A percentile compares a stretch with the other conserved stretches of the same genome.
These are phyloP conservation scores for Leersia perrieri DNA, from an alignment of 176 grass and related monocot genomes.

Conservation along the genomic window DNA sequence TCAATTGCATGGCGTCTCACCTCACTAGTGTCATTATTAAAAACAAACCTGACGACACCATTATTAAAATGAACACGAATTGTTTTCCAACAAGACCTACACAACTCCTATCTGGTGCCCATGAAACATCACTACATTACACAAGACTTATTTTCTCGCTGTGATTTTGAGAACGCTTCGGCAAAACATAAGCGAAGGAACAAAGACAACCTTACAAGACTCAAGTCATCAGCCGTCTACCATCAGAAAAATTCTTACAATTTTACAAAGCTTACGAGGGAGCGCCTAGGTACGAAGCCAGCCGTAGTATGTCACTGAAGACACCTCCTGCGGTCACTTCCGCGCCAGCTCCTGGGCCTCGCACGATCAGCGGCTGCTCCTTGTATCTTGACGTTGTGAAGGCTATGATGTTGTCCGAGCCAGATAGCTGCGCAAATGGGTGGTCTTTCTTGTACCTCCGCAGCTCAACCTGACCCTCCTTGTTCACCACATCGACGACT, in stretches of 20 bases:
- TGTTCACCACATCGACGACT: conserved; percentile 46
- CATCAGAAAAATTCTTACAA: not conserved
- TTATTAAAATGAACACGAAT: not conserved
- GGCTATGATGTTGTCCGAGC: conserved; percentile 70
- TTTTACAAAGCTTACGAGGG: conserved; percentile 29
- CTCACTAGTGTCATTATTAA: not conserved
- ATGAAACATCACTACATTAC: not conserved
- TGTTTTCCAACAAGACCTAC: not conserved
- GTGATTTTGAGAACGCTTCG: not conserved
- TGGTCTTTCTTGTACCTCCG: conserved; percentile 52
- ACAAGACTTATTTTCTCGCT: not conserved
- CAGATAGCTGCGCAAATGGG: conserved; percentile 62
- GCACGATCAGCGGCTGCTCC: conserved; percentile 55
- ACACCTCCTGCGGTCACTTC: conserved; percentile 69
- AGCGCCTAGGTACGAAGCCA: conserved; percentile 68
- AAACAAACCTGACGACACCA: not conserved
- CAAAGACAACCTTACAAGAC: not conserved
- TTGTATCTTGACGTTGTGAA: conserved; percentile 65
- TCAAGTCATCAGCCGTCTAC: not conserved
- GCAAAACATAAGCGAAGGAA: not conserved
- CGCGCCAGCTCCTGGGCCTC: conserved; percentile 60
- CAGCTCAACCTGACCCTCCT: conserved; percentile 52
- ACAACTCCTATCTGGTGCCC: not conserved
- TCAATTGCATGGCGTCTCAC: not conserved
- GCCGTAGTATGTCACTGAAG: conserved; percentile 61